A percentile compares a stretch with the other conserved stretches of the same genome.
These are phyloP conservation scores for Canavalia ensiformis DNA, from an alignment of 306 rosid species.

Conservation along the genomic window DNA sequence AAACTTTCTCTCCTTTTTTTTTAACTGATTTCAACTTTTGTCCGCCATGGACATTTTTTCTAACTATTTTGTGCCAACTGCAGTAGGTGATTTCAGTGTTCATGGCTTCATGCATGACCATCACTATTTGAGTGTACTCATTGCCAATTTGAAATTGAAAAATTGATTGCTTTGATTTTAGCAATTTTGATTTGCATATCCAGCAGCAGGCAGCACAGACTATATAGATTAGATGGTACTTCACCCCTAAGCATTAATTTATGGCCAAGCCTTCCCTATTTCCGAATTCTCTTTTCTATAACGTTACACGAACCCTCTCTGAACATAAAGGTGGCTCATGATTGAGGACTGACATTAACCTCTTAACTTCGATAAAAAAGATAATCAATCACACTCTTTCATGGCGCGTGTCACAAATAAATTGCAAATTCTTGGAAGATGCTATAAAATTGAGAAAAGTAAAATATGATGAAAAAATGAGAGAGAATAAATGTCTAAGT, in stretches of 20 bases:
- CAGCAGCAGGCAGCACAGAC: background rate
- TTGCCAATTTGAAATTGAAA: background rate
- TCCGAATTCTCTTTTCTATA: conserved; percentile 6
- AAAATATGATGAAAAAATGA: no score
- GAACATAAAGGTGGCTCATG: conserved; percentile 57
- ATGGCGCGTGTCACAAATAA: conserved; percentile 34
- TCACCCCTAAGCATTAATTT: conserved; percentile 23
- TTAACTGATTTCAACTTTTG: background rate
- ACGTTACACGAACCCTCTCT: background rate
- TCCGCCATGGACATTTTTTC: background rate
- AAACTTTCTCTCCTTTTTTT: no score
- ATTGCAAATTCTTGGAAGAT: background rate
- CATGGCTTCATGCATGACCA: conserved; percentile 53
- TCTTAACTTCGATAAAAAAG: background rate
- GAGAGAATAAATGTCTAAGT: no score
- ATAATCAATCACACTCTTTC: background rate
- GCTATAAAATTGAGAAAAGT: no score
- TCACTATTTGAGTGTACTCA: background rate
- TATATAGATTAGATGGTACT: conserved; percentile 9
- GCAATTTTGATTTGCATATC: conserved; percentile 1
- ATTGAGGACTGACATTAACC: conserved; percentile 58
- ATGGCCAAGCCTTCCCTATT: conserved; percentile 30
- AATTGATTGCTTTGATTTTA: background rate
- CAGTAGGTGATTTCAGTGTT: background rate
- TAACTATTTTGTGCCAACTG: background rate